Base-by-base conservation (phyloP, 2,329 filamentous ascomycete genomes). In the Fusarium pilosicola region DNA sequence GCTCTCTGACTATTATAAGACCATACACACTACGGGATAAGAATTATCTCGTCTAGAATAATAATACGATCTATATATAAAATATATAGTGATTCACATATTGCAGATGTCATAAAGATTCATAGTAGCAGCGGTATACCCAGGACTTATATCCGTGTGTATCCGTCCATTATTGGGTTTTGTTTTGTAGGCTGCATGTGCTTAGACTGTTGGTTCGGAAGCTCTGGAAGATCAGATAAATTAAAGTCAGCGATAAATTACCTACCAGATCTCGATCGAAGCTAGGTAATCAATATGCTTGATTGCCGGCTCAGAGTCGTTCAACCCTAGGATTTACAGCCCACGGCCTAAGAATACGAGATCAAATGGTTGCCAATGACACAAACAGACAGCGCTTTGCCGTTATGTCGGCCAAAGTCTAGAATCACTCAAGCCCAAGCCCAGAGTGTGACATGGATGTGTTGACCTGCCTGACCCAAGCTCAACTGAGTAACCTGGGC, bases 171-270 rank as follows among this genome's bases (percentile, higher is more conserved):
- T n/a, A 20, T 18, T 55, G 34, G 20, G 10, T 22, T 41, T 24
- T 54, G 7, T 28, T 12, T 24, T 58, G 28, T 24, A 49, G 54
- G 17, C n/a, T 34, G 7, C 41, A 58, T 51, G 56, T 51, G 24
- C 20, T 36, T 11, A 24, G 22, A 20, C 24, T 49, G 41, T 36
- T 58, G 30, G 55, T 49, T 36, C 56, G 56, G 34, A 32, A 30
- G 56, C 48, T n/a, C 48, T 38, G 57, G 15, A 44, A 22, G 46
- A 62, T 71, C 44, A 36, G 41, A 66, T 56, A 36, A 45, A 45
- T 46, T 61, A 48, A 46, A 56, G 59, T 74, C 34, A 42, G 45
- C 32, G 57, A 51, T 71, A 63, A 39, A 71, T 74, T 68, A 71
- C 66, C 26, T 54, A 62, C 28, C 20, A 30, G 24, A 73, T 70